Base-by-base conservation (phyloP, 1,284 basidiomycete species). In the Cryptococcus sp. region DNA sequence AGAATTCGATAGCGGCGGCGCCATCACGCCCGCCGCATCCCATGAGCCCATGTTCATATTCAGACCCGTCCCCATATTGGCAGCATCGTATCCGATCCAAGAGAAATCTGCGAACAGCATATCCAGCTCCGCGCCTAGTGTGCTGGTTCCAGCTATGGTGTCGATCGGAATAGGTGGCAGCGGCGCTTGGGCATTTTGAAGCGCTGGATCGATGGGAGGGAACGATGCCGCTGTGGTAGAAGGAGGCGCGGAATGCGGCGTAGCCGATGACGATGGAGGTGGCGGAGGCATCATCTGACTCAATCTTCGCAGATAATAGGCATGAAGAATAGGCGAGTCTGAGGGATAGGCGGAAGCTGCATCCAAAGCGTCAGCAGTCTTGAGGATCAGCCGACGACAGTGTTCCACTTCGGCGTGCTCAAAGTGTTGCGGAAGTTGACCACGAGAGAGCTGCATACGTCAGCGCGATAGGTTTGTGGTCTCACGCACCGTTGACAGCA, bases 241-340 rank as follows among this genome's bases (percentile, higher is more conserved):
- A 22, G 19, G 15, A 40, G 43, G 38, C 41, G 40, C 27, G 17
- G 27, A 20, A 20, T 38, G 47, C 47, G 27, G n/a, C 16, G 23
- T 22, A 22, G 48, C 49, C 0, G 53, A 41, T n/a, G 47, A 43
- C 16, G 20, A 11, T 46, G 49, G 47, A 22, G 60, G 30, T 11
- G 49, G 51, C 15, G 57, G 39, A n/a, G 66, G 66, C 13, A 62
- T 47, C 10, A 55, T 25, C 19, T 62, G 52, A 48, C 56, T 54
- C 27, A 70, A 63, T 8, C 69, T 57, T 15, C 70, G 64, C 15
- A 74, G 61, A 50, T 70, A 72, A 49, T 57, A 62, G 5, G 70
- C 70, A 53, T 74, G 72, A 16, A 74, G 60, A 1, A 65, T 62
- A 3, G 72, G 68, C 5, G 68, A 68, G 23, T 70, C 70, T 49